Base-by-base conservation (phyloP, 2,329 filamentous ascomycete genomes). In the Botryotinia calthae region DNA sequence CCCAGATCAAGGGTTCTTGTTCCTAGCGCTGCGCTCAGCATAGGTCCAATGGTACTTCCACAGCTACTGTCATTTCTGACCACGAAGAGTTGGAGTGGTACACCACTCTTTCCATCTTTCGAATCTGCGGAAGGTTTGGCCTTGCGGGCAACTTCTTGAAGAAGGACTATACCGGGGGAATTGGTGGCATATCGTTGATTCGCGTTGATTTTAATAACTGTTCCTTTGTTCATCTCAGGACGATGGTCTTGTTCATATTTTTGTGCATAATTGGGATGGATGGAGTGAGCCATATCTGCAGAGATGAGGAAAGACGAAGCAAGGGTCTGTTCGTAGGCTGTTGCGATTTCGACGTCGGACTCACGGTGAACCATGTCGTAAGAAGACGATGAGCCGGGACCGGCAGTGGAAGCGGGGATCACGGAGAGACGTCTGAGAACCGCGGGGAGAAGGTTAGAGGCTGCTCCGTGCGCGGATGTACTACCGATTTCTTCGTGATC, bases 401-500 rank as follows among this genome's bases (percentile, higher is more conserved):
- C 79, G 67, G 82, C 16, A 28, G 42, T 44, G 31, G 48, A 65
- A 22, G 87, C 84, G 7, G 93, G 91, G 46, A 98, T 86, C 46
- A 93, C 91, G 0, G 93, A 96, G 28, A 99, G 88, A 71, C 96
- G 93, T 74, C 93, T 92, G 71, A 98, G 88, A 64, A 98, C 91
- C 37, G 93, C 89, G 2, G 96, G 95, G 28, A 99, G 87, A 73
- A 97, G 87, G 83, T 97, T 97, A 7, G 94, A 97, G 83, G 97
- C 90, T 28, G 96, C 96, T 75, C 96, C 96, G 80, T 99, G 96
- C 8, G 95, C 95, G 4, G 94, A 97, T 73, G 89, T 90, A 75
- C 93, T 97, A 71, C 96, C 96, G 79, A 99, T 96, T 82, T 99
- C 96, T 83, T 99, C 96, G 84, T 99, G 95, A 81, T 99, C 96